Base-by-base conservation (phyloP, 2,329 filamentous ascomycete genomes). In the Fusarium aywerte region DNA sequence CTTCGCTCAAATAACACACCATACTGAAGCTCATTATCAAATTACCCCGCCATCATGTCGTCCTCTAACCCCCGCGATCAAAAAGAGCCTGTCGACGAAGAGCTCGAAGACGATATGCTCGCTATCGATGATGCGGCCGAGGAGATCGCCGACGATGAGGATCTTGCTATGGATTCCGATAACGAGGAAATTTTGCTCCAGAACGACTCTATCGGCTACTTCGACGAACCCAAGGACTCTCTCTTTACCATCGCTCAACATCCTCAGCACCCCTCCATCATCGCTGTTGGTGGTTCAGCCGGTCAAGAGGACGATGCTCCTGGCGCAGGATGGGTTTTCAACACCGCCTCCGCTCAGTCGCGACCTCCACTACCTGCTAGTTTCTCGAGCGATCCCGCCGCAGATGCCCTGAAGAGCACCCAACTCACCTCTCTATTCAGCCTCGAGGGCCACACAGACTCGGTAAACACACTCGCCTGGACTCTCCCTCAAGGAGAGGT, bases 191-290 rank as follows among this genome's bases (percentile, higher is more conserved):
- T 97, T 39, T 81, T 87, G 39, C 84, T 98, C 8, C 88, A 96
- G 66, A 99, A 98, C 83, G 95, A 99, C 84, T 96, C 93, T 69
- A 84, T 90, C 69, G 95, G 93, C 62, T 95, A 97, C 83, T 97
- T 98, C 76, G 96, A 98, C 82, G 80, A 81, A 33, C 93, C 97
- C 82, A 91, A 89, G 72, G 93, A 97, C 84, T 94, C 91, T 62
- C 91, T 99, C 75, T 99, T 97, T 83, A 89, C 92, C 80, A 96
- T 99, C 77, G 93, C 95, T 18, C 93, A 97, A 77, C 96, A 99
- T 77, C 96, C 96, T 5, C 82, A 89, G 8, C 85, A 91, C 75
- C 88, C 90, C 7, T 84, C 89, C 20, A 89, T 98, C 62, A 84
- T 98, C 62, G 91, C 94, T 5, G 97, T 96, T 0, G 96, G 96